Evolutionary conservation across 805 yeast genomes (phyloP), one percentile per base, ranked within the genome.

Genomic region (Yueomyces sinensis): DNA sequence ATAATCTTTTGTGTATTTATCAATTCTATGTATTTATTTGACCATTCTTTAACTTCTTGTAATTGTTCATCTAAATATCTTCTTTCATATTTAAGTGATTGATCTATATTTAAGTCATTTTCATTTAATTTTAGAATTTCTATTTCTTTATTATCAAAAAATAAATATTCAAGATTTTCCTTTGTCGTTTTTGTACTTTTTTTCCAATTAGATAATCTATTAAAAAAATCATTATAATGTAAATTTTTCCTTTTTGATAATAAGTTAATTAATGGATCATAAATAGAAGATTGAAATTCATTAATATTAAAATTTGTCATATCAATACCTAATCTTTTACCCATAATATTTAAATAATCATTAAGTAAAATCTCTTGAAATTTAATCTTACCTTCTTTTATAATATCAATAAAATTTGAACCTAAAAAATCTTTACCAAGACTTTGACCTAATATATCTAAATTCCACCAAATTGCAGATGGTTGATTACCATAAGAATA

Each of bases 401-500:
- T 13, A 9, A 25, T n/a, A 9, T 25, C 14, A 6, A 13, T n/a
- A n/a, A 11, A 25, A 11, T n/a, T n/a, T 13, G 6, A 6, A 6
- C 28, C 28, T n/a, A 25, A n/a, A 25, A 25, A 25, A 87, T 62
- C 17, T 87, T 62, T 49, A 82, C 86, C 87, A 40, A 91, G 52
- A 34, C 78, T 74, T 52, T 91, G 95, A 3, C 89, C 95, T 16
- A 87, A 62, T 41, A 89, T 70, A 1, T 82, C 72, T 50, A 89
- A 63, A 54, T 89, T 91, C 93, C 95, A 89, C 94, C 94, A 84
- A 31, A 89, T 75, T 0, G 87, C 72, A 18, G 77, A 69, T 0
- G 97, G 96, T 9, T 83, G 78, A 48, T 82, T 84, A n/a, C 68
- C 68, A 58, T 79, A 87, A 6, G 84, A 72, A 53, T 91, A 89